Evolutionary conservation across 257 asterid species (phyloP).

Genomic region (Gentiana straminea): DNA sequence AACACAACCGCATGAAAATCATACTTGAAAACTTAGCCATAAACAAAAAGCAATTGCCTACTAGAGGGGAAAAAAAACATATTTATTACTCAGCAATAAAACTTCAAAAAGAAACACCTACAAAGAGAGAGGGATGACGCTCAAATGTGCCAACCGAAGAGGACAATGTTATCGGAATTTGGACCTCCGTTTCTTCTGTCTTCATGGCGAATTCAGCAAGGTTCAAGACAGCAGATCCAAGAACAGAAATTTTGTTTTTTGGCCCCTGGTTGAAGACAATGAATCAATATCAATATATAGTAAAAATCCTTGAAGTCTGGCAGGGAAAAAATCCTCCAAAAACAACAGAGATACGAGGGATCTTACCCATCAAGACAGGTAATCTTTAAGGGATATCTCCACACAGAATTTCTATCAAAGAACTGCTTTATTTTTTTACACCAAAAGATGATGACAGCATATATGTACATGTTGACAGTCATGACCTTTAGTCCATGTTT

Average conservation of each 20-base stretch:
- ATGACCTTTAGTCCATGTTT: too few species aligned
- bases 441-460: too few species aligned
- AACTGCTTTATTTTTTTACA: too few species aligned
- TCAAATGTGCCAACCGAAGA: conserved; percentile 35
- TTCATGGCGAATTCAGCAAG: conserved; percentile 71
- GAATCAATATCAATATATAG: background rate
- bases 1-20: too few species aligned
- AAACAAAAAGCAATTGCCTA: background rate
- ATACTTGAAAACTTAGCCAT: too few species aligned
- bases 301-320: too few species aligned
- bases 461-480: too few species aligned
- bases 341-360: background rate
- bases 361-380: background rate
- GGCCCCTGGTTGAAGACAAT: conserved; percentile 29
- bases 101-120: conserved; percentile 21
- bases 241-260: conserved; percentile 45
- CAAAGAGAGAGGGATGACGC: conserved; percentile 40
- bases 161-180: conserved; percentile 56
- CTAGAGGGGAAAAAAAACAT: background rate
- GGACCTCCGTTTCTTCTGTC: conserved; percentile 39
- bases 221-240: conserved; percentile 59
- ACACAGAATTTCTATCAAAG: too few species aligned
- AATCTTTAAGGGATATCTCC: background rate
- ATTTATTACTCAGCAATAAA: background rate
- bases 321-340: background rate